A percentile compares a stretch with the other conserved stretches of the same genome.
phyloP scores from a whole-genome alignment of 768 basidiomycete genomes.

The Auricularia auricula-judae region DNA sequence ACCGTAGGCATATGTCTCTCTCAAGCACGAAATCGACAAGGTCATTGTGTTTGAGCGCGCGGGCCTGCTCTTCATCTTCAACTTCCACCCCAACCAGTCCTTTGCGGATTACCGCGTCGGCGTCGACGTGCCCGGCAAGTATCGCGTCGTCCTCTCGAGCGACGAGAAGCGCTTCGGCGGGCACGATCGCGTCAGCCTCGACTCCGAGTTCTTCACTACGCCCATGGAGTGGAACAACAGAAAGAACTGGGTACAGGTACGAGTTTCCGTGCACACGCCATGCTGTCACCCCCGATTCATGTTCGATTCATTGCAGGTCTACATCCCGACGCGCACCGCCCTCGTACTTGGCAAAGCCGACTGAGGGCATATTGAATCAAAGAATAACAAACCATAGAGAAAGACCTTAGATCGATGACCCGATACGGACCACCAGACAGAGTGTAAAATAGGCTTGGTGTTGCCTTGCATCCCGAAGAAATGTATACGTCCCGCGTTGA shows the following conservation, averaged over 20 bases:
- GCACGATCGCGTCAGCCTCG: constrained; percentile 64
- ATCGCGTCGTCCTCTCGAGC: constrained; percentile 65
- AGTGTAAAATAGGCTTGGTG: background rate
- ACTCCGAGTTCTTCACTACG: constrained; percentile 64
- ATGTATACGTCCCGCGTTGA: too few species aligned
- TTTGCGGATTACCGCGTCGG: constrained; percentile 93
- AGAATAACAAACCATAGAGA: background rate
- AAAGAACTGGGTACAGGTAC: constrained; percentile 80
- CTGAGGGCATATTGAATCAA: background rate
- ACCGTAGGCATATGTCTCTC: constrained; percentile 74
- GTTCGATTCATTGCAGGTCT: constrained; percentile 36
- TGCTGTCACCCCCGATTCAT: too few species aligned
- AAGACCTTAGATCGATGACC: background rate
- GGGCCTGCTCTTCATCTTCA: constrained; percentile 90
- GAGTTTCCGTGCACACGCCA: constrained; percentile 9
- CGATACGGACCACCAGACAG: background rate
- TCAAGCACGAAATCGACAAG: constrained; percentile 92
- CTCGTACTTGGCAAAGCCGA: constrained; percentile 45
- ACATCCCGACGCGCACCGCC: constrained; percentile 56
- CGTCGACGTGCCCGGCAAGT: constrained; percentile 75
- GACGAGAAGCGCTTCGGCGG: constrained; percentile 88
- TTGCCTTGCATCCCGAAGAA: too few species aligned
- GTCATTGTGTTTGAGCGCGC: constrained; percentile 90
- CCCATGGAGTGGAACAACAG: constrained; percentile 87
- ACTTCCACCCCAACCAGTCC: constrained; percentile 87